Evolutionary conservation across 179 eudicot genomes (phyloP).

Genomic region (Silene vulgaris): DNA sequence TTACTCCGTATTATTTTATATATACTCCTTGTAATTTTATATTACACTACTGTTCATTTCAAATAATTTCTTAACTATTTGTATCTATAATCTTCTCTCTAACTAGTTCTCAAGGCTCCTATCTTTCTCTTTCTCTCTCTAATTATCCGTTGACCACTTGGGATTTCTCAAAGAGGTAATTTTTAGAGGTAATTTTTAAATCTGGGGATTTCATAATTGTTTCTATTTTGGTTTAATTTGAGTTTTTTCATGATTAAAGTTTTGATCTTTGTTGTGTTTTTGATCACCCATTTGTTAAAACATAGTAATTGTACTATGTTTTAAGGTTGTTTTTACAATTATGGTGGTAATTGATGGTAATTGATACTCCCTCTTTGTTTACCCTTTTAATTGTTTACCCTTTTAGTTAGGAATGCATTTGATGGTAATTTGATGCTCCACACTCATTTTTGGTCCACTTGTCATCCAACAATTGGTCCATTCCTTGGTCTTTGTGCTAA

Average conservation of each 20-base stretch:
- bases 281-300: neutral
- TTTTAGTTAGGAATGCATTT: too few relatives aligned
- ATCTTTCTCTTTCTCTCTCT: constrained; percentile 10
- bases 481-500: too few relatives aligned
- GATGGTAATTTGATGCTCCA: too few relatives aligned
- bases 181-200: neutral
- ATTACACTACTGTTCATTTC: neutral
- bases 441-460: too few relatives aligned
- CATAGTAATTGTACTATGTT: neutral
- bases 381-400: too few relatives aligned
- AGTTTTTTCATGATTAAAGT: neutral
- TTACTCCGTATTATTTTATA: neutral
- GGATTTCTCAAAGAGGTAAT: neutral
- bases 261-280: neutral
- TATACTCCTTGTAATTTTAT: neutral
- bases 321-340: neutral
- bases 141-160: neutral
- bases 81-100: neutral
- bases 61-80: neutral
- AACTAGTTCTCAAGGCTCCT: neutral
- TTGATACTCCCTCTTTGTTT: neutral
- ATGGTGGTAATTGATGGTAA: too few relatives aligned
- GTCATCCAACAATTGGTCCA: too few relatives aligned
- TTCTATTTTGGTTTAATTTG: constrained; percentile 4
- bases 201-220: neutral